Evolutionary conservation across 2,329 filamentous ascomycete species (phyloP), one percentile per base, ranked within the genome.

Genomic region (Botrytis porri): DNA sequence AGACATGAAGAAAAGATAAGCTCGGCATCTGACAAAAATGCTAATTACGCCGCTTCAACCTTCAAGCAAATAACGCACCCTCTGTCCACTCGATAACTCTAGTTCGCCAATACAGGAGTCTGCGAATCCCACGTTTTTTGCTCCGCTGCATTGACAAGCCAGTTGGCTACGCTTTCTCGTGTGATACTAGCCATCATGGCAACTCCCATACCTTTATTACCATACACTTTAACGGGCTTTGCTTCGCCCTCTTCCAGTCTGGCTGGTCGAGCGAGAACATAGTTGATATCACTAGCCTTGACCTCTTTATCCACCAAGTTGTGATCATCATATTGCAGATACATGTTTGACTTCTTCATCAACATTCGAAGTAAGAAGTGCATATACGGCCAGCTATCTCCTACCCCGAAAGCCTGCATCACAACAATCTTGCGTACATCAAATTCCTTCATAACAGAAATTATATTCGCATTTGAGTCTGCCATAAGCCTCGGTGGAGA

Each of bases 371-470:
- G 75, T 3, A 84, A 77, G 60, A 81, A 83, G 51, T 82, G 79
- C 75, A 87, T 79, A 72, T 84, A 83, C 0, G 74, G 45, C 80
- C 81, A 84, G 9, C 86, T 87, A 57, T 80, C 78, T 1, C 83
- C 85, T 12, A 84, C 82, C 29, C 87, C 87, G 75, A 85, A 84
- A 4, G 85, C 83, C 32, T 85, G 86, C 80, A 88, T 83, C 73
- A 87, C 82, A 12, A 87, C 77, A 73, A 86, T 87, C 3, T 78
- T 72, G 25, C 25, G 37, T 6, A 70, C 71, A 10, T 60, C 77
- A 67, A 81, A 80, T 45, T 54, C 73, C 65, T 71, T 74, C 81
- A 84, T 84, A 18, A 78, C 80, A 0, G 80, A 73, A 29, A 84
- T 75, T 18, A 83, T 75, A 70, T 84, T 83, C 43, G 79, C 79